Conservation (phyloP, 1,139 yeast genomes). For the Protomyces arabidopsidicola region DNA sequence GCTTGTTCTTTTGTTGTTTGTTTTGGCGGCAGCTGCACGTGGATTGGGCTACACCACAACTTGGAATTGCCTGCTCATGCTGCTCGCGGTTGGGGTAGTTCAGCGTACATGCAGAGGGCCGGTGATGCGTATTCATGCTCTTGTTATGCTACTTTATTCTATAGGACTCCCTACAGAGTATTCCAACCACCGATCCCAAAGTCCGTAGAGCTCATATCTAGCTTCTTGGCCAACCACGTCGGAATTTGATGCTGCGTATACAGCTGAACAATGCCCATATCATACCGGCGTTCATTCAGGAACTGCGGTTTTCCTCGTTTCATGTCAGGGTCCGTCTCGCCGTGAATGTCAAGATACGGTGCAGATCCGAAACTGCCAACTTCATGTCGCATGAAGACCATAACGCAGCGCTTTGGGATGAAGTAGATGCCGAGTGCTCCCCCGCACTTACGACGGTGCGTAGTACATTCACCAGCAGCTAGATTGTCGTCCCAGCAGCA, state of each 20-base stretch:
- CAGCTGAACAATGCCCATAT: constrained; percentile 58
- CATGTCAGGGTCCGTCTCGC: constrained; percentile 73
- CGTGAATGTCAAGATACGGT: constrained; percentile 82
- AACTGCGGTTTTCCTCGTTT: constrained; percentile 67
- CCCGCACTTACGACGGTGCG: constrained; percentile 43
- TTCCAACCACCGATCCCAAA: constrained; percentile 25
- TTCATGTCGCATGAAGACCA: constrained; percentile 53
- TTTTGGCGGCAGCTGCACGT: not conserved
- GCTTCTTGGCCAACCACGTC: constrained; percentile 66
- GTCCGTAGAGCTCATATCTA: constrained; percentile 10
- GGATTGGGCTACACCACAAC: too few species aligned
- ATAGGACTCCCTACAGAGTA: not conserved
- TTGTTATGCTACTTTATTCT: too few species aligned
- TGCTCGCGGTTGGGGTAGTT: too few species aligned
- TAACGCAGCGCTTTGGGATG: constrained; percentile 68
- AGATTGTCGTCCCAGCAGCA: constrained; percentile 42
- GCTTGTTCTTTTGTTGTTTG: not conserved
- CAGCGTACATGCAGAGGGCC: too few species aligned
- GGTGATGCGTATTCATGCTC: too few species aligned
- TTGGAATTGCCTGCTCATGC: too few species aligned
- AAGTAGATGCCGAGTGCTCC: constrained; percentile 71
- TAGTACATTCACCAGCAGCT: constrained; percentile 30
- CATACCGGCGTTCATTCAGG: constrained; percentile 60
- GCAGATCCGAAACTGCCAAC: constrained; percentile 78
- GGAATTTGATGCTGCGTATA: constrained; percentile 81